These are phyloP conservation scores for Blastocystis sp. DNA, from an alignment of 352 stramenopile species.

Conservation along the genomic window DNA sequence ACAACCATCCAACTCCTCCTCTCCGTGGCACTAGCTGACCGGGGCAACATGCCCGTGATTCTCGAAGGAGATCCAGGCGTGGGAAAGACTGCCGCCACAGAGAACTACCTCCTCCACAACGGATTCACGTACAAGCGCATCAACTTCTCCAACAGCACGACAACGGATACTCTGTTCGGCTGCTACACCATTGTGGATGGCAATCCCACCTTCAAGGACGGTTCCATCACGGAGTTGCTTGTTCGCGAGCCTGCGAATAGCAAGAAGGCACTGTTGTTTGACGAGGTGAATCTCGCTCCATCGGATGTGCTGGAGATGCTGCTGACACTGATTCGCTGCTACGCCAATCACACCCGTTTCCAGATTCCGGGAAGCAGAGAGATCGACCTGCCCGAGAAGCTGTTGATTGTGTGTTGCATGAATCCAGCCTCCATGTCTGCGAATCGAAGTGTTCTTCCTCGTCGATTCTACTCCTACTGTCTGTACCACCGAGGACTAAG, in stretches of 20 bases:
- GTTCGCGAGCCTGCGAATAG: background rate
- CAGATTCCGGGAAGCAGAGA: constrained; percentile 19
- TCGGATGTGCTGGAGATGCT: constrained; percentile 51
- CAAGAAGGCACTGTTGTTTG: constrained; percentile 11
- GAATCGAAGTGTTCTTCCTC: constrained; percentile 41
- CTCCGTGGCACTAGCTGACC: background rate
- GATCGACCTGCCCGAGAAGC: background rate
- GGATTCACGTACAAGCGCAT: constrained; percentile 10
- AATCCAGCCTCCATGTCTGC: constrained; percentile 55
- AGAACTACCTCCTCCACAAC: constrained; percentile 14
- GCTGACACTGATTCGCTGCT: constrained; percentile 17
- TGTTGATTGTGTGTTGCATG: constrained; percentile 56
- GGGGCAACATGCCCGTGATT: constrained; percentile 18
- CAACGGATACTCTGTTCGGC: constrained; percentile 29
- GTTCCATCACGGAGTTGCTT: constrained; percentile 25
- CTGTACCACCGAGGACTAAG: constrained; percentile 12
- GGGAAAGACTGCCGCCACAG: constrained; percentile 8
- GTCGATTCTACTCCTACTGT: constrained; percentile 28
- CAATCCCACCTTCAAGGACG: constrained; percentile 4
- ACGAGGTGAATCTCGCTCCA: constrained; percentile 61
- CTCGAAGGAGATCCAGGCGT: constrained; percentile 20
- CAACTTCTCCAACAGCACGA: constrained; percentile 48
- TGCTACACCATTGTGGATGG: constrained; percentile 43
- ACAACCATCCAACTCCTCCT: constrained; percentile 18
- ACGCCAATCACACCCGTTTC: constrained; percentile 23